Percentiles rank a stretch among this genome's conserved stretches.
Evolutionary conservation across 2,329 filamentous ascomycete species (phyloP).

Genomic region (Chrysosphaeria jannelii): DNA sequence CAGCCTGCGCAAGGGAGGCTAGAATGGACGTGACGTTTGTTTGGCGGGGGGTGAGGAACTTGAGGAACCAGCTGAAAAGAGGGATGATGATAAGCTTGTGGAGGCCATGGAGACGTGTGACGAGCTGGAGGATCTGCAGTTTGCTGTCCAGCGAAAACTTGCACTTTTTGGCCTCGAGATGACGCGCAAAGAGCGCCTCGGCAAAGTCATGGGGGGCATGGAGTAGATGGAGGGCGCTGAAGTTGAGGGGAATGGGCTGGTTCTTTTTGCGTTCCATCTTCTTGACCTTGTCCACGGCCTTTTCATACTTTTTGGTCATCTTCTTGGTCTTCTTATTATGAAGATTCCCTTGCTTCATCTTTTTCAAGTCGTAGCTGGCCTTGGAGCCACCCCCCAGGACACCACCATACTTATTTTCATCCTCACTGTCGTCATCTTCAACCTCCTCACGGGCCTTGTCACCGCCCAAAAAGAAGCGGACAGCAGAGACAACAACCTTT

Average conservation of each 20-base stretch:
- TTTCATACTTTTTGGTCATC: slow-evolving; percentile 46
- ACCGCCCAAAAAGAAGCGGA: slow-evolving; percentile 82
- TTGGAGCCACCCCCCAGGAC: slow-evolving; percentile 4
- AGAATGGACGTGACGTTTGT: slow-evolving; percentile 78
- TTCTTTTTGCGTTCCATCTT: slow-evolving; percentile 66
- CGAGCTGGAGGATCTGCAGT: slow-evolving; percentile 42
- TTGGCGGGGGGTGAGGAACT: slow-evolving; percentile 60
- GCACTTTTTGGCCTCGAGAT: slow-evolving; percentile 62
- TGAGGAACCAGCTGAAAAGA: slow-evolving; percentile 90
- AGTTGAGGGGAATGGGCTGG: slow-evolving; percentile 69
- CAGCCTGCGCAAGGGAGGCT: slow-evolving; percentile 71
- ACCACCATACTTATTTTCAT: slow-evolving; percentile 18
- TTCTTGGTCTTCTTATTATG: slow-evolving; percentile 97
- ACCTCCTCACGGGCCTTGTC: slow-evolving; percentile 87
- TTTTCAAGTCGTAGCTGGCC: slow-evolving; percentile 35
- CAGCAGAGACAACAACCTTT: slow-evolving; percentile 67
- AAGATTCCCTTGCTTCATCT: slow-evolving; percentile 53
- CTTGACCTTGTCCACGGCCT: slow-evolving; percentile 57
- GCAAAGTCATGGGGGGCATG: slow-evolving; percentile 88
- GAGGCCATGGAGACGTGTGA: slow-evolving; percentile 69
- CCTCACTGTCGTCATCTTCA: slow-evolving; percentile 66
- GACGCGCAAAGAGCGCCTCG: slow-evolving; percentile 67
- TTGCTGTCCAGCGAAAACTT: slow-evolving; percentile 73
- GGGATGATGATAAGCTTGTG: slow-evolving; percentile 75
- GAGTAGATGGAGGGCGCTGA: slow-evolving; percentile 77